Evolutionary conservation across 345 rosid genomes (phyloP), one percentile per base, ranked within the genome.

Genomic region (Turritis glabra): DNA sequence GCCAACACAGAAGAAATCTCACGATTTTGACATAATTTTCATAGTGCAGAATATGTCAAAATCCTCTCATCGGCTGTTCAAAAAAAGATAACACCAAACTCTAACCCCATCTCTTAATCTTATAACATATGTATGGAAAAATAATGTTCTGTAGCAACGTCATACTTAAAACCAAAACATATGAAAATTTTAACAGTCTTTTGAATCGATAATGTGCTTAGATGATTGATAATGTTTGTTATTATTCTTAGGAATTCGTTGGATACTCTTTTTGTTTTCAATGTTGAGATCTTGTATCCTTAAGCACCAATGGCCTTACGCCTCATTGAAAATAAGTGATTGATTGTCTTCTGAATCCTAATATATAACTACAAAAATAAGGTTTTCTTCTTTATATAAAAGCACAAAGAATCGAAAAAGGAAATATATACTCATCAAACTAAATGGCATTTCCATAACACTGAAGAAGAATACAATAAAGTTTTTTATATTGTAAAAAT

Each of bases 401-500:
- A 41, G 6, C 53, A 27, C 30, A 68, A n/a, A 38, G 14, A 54
- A 41, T 11, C 1, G 15, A 18, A 26, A 9, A 4, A 10, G 2
- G 6, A 29, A 3, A 9, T 12, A 27, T 10, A 18, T 59, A 47
- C 19, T 11, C 17, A 37, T 51, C n/a, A 72, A 8, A 38, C 33
- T 40, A 22, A 21, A 61, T 61, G 44, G 33, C 5, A n/a, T 40
- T 40, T n/a, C 29, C 22, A 29, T 15, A 11, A 22, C 11, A 30
- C 21, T 8, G 26, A 17, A 44, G 32, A 65, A 65, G 48, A 64
- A 64, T 52, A 30, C 44, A 30, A 52, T 44, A 35, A 56, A 57
- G 11, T 46, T 73, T 57, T 3, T 3, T 35, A 9, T 2, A 13
- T 27, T 2, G n/a, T n/a, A n/a, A 17, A 48, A 44, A 46, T 3